Conservation (phyloP, 1,139 yeast genomes). For the Taphrina communis region DNA sequence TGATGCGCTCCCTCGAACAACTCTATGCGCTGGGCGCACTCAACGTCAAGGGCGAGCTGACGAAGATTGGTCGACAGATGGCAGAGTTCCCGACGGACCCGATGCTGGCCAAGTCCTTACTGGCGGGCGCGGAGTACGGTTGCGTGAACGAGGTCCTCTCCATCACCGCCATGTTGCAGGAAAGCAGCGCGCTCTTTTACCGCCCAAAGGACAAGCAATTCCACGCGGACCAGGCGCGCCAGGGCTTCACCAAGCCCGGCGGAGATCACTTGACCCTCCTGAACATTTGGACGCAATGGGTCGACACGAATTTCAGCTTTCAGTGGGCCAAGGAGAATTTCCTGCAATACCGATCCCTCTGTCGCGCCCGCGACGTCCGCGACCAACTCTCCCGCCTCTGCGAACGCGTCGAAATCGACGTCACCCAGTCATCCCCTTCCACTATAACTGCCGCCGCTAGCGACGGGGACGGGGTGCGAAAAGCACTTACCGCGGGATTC, state of each 20-base stretch:
- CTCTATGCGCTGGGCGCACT: slow-evolving; percentile 87
- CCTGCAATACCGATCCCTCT: slow-evolving; percentile 73
- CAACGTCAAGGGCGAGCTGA: slow-evolving; percentile 76
- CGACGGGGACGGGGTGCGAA: slow-evolving; percentile 57
- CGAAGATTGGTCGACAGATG: slow-evolving; percentile 81
- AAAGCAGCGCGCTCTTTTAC: slow-evolving; percentile 71
- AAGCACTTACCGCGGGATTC: slow-evolving; percentile 78
- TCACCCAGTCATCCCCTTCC: slow-evolving; percentile 36
- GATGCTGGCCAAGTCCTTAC: slow-evolving; percentile 75
- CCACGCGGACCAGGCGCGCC: slow-evolving; percentile 68
- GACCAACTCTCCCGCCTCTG: slow-evolving; percentile 72
- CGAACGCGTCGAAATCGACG: slow-evolving; percentile 61
- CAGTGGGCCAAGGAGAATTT: slow-evolving; percentile 90
- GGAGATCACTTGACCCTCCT: slow-evolving; percentile 81
- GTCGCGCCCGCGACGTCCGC: slow-evolving; percentile 72
- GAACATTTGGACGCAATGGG: slow-evolving; percentile 80
- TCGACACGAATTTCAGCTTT: slow-evolving; percentile 67
- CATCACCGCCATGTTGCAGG: slow-evolving; percentile 82
- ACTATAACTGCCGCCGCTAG: not conserved
- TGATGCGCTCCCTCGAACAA: slow-evolving; percentile 77
- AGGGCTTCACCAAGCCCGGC: slow-evolving; percentile 62
- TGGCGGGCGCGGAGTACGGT: slow-evolving; percentile 64
- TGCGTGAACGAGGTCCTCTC: slow-evolving; percentile 72
- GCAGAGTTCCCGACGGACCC: slow-evolving; percentile 94
- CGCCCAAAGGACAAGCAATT: slow-evolving; percentile 74